Evolutionary conservation across 192 early-diverging fungal genomes (phyloP).

Genomic region (Gonapodya prolifera): DNA sequence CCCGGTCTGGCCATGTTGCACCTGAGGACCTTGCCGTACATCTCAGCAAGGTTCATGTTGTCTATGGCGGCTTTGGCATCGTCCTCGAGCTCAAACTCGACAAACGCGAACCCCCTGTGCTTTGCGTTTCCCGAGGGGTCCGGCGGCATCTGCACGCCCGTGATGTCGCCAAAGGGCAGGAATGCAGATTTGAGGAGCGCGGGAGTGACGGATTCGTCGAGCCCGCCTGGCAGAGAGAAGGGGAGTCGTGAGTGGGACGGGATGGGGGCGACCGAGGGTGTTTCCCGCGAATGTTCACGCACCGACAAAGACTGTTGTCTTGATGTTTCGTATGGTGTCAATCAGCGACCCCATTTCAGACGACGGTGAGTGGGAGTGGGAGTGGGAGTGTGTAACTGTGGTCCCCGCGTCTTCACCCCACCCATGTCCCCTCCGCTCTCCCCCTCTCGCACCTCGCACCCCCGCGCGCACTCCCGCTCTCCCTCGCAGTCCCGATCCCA

Average conservation of each 20-base stretch:
- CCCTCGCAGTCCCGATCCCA: neutral
- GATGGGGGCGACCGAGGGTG: neutral
- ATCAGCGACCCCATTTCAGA: neutral
- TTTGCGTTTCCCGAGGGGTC: constrained; percentile 50
- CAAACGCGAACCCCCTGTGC: constrained; percentile 91
- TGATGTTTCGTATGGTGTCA: constrained; percentile 9
- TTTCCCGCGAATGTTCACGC: neutral
- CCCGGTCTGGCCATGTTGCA: constrained; percentile 69
- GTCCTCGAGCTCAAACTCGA: constrained; percentile 75
- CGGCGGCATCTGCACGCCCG: constrained; percentile 69
- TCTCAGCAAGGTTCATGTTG: constrained; percentile 85
- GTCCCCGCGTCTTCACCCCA: neutral
- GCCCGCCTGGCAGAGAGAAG: constrained; percentile 44
- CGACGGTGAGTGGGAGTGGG: neutral
- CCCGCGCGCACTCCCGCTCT: neutral
- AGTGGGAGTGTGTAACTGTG: neutral
- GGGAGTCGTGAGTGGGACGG: constrained; percentile 16
- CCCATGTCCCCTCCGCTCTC: neutral
- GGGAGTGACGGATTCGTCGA: constrained; percentile 67
- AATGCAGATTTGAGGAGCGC: constrained; percentile 75
- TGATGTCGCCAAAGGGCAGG: constrained; percentile 93
- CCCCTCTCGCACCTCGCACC: neutral
- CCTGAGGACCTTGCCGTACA: constrained; percentile 80
- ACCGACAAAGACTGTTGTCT: constrained; percentile 35
- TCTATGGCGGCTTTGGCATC: constrained; percentile 84